Evolutionary conservation across 129 eudicot species (phyloP), one percentile per base, ranked within the genome.

Genomic region (Deinandra increscens): DNA sequence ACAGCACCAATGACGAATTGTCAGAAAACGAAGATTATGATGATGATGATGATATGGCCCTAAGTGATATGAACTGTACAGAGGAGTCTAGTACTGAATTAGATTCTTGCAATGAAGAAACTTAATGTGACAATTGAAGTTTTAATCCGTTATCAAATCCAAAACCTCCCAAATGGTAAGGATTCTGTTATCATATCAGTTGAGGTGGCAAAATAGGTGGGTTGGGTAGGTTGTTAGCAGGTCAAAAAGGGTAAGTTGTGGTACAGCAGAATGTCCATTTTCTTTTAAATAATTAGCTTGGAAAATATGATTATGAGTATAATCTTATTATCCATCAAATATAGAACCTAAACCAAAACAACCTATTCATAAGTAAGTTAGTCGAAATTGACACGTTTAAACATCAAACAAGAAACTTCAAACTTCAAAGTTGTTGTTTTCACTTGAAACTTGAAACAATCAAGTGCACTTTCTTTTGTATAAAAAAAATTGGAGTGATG

Each of bases 21-120:
- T 45, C 56, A 6, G 75, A 14, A 58, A 55, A 22, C 6, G 79
- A 69, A 17, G 70, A 75, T 11, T 75, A 53, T 50, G 13, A 56
- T 12, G 63, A 56, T 36, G 73, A 66, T 23, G 69, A 68, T 49
- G 64, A 67, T 23, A 12, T 44, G 71, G 45, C 77, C 33, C 41
- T 68, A 50, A 76, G 82, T 59, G 80, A 80, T 33, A 55, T 29
- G 23, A 55, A 56, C 43, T 48, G 74, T 23, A 76, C 71, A 37
- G 76, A 83, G 51, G 79, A 75, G 23, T 75, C 74, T 39, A 13
- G 71, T 48, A 55, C 53, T 64, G 80, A 72, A 36, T 14, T 23
- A 15, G 79, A 75, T 55, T 83, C 74, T 67, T 37, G 80, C 45
- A 41, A 68, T 70, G 85, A 69, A 43, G 83, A 64, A 66, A 36